Percentiles rank a stretch among this genome's conserved stretches.
phyloP scores from a whole-genome alignment of 257 asterid genomes.

The Mitragyna speciosa region DNA sequence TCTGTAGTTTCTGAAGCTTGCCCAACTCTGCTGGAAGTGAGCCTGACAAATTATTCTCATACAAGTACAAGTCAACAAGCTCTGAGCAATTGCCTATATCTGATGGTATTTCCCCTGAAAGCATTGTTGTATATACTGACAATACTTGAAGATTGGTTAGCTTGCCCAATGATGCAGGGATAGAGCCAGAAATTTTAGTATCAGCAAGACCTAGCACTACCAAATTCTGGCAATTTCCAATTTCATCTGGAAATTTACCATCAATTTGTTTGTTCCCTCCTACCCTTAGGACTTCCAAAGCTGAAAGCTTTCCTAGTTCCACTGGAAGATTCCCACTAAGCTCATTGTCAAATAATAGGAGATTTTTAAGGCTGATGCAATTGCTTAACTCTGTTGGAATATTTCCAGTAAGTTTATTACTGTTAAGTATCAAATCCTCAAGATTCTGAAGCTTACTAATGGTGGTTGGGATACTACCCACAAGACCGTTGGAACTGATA shows the following conservation, averaged over 20 bases:
- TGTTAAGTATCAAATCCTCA: constrained; percentile 47
- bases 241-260: constrained; percentile 58
- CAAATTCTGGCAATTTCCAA: constrained; percentile 53
- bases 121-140: constrained; percentile 71
- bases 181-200: constrained; percentile 57
- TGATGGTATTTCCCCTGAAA: constrained; percentile 61
- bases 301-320: constrained; percentile 48
- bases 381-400: constrained; percentile 54
- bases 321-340: constrained; percentile 54
- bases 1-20: constrained; percentile 64
- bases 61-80: constrained; percentile 56
- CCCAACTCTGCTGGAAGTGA: constrained; percentile 59
- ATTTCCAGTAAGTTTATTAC: constrained; percentile 55
- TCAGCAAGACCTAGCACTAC: constrained; percentile 66
- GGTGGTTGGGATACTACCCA: constrained; percentile 46
- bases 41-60: constrained; percentile 63
- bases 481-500: constrained; percentile 56
- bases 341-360: constrained; percentile 56
- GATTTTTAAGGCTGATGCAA: constrained; percentile 43
- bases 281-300: constrained; percentile 47
- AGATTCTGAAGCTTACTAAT: constrained; percentile 53
- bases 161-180: constrained; percentile 59
- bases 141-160: constrained; percentile 51
- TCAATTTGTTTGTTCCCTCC: constrained; percentile 71
- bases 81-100: constrained; percentile 69